phyloP scores from a whole-genome alignment of 2,329 filamentous ascomycete species.

The Claviceps quebecensis region DNA sequence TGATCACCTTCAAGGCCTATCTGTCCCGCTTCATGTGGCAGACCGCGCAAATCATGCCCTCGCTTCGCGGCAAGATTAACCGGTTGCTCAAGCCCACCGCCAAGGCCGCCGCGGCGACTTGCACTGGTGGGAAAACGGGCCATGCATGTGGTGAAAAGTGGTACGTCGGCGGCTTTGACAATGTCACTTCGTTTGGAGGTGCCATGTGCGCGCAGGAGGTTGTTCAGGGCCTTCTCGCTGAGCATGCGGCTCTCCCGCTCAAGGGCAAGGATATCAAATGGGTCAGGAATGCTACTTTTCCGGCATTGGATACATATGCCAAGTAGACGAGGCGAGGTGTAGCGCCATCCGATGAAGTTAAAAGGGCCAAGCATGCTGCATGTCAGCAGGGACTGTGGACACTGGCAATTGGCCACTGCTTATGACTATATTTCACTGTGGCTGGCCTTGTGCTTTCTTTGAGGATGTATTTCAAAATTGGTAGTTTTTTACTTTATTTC shows the following conservation, averaged over 20 bases:
- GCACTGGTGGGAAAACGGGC: conserved; percentile 37
- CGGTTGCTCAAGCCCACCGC: conserved; percentile 37
- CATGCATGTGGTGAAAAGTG: conserved; percentile 48
- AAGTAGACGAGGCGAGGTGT: not conserved
- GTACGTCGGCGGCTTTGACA: conserved; percentile 45
- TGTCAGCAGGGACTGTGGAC: no score
- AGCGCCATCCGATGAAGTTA: no score
- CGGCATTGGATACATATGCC: conserved; percentile 8
- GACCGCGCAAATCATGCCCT: conserved; percentile 41
- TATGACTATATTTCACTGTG: no score
- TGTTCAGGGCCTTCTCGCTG: conserved; percentile 43
- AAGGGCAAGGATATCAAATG: conserved; percentile 31
- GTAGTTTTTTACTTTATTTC: no score
- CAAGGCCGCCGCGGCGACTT: conserved; percentile 39
- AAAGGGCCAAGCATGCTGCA: no score
- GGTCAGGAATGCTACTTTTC: conserved; percentile 8
- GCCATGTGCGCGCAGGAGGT: conserved; percentile 52
- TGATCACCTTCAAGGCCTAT: conserved; percentile 56
- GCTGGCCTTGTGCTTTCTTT: no score
- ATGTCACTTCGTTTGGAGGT: conserved; percentile 41
- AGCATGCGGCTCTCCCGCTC: conserved; percentile 29
- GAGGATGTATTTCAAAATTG: no score
- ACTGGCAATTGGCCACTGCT: no score
- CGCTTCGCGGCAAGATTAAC: conserved; percentile 32
- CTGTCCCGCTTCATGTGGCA: conserved; percentile 51